Evolutionary conservation across 2,329 filamentous ascomycete genomes (phyloP), one percentile per base, ranked within the genome.

Genomic region (Fusarium oxysporum): DNA sequence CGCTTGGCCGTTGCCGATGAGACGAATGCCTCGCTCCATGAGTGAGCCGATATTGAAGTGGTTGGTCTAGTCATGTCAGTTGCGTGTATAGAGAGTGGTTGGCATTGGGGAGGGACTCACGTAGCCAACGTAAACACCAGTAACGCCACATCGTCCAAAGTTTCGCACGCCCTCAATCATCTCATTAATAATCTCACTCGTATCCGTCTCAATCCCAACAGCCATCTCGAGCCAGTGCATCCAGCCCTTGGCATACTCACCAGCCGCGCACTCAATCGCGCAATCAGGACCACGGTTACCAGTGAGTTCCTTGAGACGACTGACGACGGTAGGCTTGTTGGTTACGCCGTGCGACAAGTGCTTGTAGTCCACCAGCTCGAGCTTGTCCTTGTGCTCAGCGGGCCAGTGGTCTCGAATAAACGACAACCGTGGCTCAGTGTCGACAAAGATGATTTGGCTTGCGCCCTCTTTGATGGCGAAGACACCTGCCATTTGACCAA

Each of bases 11-110:
- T 90, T 90, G 23, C 89, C 89, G 47, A 90, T 95, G 48, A 97
- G 87, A 3, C 93, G 91, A 74, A 97, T 90, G n/a, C 94, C 94
- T 37, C 93, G 91, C 83, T 97, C 90, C 94, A 97, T 97, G 19
- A 97, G 79, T 0, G 93, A 91, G 14, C 94, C 93, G 74, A 96
- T 91, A 82, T 94, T 94, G 86, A 96, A 93, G 57, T 80, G 78
- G 53, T 80, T 80, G 21, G 78, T 80, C 78, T 79, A 25, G 8
- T 6, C 13, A 32, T 23, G 19, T 57, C 14, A 13, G 56, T 74
- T 51, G 70, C 62, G 33, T 10, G 5, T 8, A 8, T 11, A 6
- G 6, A 8, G 28, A 23, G 21, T 23, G 14, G 19, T 35, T 41
- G 17, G 14, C 30, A 5, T 16, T 23, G 30, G 13, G 2, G 13